Percentiles rank a stretch among this genome's conserved stretches.
Evolutionary conservation across 2,329 filamentous ascomycete genomes (phyloP).

Genomic region (Penicillium aurantiogriseum): DNA sequence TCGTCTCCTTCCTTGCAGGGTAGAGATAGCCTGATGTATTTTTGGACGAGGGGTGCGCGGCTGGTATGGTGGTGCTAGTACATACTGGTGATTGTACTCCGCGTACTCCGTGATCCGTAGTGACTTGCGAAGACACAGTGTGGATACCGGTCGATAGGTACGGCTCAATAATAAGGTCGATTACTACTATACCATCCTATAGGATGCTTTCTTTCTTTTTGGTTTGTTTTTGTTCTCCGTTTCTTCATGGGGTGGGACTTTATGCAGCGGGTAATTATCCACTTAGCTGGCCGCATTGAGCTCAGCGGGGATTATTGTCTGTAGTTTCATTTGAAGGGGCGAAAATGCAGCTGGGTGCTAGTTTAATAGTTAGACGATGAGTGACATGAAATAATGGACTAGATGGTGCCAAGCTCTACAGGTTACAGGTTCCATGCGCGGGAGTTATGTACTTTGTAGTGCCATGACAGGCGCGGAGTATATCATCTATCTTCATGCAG

Average conservation of each 20-base stretch:
- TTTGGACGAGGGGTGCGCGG: not conserved
- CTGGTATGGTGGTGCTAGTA: not conserved
- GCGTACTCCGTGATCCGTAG: not conserved
- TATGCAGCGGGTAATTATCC: not conserved
- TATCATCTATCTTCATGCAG: not conserved
- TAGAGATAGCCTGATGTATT: conserved; percentile 4
- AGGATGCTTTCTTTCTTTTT: not conserved
- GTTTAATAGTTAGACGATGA: not conserved
- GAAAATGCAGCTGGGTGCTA: not conserved
- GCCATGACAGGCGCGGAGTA: not conserved
- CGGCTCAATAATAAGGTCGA: too few species aligned
- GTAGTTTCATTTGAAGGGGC: not conserved
- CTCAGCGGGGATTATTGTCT: not conserved
- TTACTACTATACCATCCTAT: not conserved
- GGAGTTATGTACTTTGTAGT: too few species aligned
- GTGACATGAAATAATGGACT: not conserved
- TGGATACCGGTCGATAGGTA: not conserved
- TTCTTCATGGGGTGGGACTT: not conserved
- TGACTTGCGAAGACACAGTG: not conserved
- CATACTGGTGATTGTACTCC: not conserved
- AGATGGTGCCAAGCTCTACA: not conserved
- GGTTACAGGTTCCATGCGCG: not conserved
- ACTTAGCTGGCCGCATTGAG: not conserved
- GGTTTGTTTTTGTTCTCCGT: too few species aligned
- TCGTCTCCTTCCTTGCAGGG: conserved; percentile 5